Evolutionary conservation across 352 stramenopile genomes (phyloP), one percentile per base, ranked within the genome.

Genomic region (Pythium vanterpoolii): DNA sequence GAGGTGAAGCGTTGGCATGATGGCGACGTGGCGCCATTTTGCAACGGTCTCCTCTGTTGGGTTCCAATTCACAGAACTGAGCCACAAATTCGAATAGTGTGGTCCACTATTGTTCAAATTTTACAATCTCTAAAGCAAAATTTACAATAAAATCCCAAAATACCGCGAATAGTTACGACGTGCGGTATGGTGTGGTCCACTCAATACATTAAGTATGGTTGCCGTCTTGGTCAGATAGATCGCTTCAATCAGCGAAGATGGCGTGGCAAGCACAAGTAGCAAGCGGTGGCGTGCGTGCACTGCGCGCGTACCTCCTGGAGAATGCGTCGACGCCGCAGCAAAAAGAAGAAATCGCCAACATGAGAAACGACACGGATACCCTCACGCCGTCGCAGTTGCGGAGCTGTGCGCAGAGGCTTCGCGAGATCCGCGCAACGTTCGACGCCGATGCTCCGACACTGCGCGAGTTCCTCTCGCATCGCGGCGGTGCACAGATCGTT

Each of bases 301-400:
- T 79, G 46, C 69, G 56, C 3, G 28, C 58, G 40, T 78, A 62
- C 43, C 55, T 76, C 4, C n/a, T 27, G 18, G 21, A 68, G 52
- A 38, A 64, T 2, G 14, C 59, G 38, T 4, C 55, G 14, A 38
- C 33, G 5, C 26, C 66, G 21, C 21, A 59, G 13, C 38, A 34
- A 10, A 43, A 60, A 21, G 16, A 54, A 21, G n/a, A 48, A 49
- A 38, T 58, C 1, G 13, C 10, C 13, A 45, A 51, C 52, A 38
- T 65, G 23, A 19, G 23, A 28, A 52, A 19, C 11, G 27, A 36
- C 5, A 10, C 33, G 3, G 49, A 58, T 30, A 27, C n/a, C 26
- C 46, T 66, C 47, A 64, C 58, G 43, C 33, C 53, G 19, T 26
- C 46, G 23, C 53, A 72, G 44, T 54, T 72, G 19, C 57, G 58